These are phyloP conservation scores for Auricularia sp. DNA, from an alignment of 768 basidiomycete genomes.

Conservation along the genomic window DNA sequence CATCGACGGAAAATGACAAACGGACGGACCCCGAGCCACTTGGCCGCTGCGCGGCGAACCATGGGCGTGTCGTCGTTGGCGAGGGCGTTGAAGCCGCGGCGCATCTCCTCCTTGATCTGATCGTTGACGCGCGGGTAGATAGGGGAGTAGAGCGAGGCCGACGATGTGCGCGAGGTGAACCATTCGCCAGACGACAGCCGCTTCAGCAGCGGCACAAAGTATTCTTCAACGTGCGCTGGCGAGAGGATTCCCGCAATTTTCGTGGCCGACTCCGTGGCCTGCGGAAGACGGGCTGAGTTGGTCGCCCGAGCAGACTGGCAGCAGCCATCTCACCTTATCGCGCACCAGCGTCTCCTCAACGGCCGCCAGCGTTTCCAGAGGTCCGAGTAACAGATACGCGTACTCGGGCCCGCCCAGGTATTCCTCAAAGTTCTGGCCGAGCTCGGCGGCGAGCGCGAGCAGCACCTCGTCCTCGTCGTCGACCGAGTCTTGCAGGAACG, in stretches of 20 bases:
- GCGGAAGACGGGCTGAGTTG: background rate
- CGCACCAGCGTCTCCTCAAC: constrained; percentile 97
- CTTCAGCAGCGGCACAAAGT: constrained; percentile 84
- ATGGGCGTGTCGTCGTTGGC: constrained; percentile 95
- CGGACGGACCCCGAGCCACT: constrained; percentile 81
- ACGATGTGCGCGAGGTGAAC: constrained; percentile 97
- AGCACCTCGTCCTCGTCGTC: constrained; percentile 99
- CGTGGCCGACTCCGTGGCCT: constrained; percentile 95
- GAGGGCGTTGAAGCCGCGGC: constrained; percentile 72
- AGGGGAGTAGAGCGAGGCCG: constrained; percentile 85
- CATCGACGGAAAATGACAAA: background rate
- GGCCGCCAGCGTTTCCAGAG: constrained; percentile 88
- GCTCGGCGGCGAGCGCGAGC: constrained; percentile 88
- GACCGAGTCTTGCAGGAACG: constrained; percentile 96
- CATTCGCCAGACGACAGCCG: constrained; percentile 90
- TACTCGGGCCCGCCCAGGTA: constrained; percentile 85
- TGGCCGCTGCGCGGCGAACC: constrained; percentile 93
- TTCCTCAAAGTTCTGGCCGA: constrained; percentile 85
- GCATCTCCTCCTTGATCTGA: constrained; percentile 72
- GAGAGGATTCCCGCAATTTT: constrained; percentile 75
- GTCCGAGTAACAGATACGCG: constrained; percentile 81
- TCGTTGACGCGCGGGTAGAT: constrained; percentile 75
- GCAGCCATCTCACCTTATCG: constrained; percentile 63
- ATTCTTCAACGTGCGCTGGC: constrained; percentile 71
- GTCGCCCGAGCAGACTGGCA: background rate